A percentile compares a stretch with the other conserved stretches of the same genome.
phyloP scores from a whole-genome alignment of 768 basidiomycete species.

The Lactifluus pinguis region DNA sequence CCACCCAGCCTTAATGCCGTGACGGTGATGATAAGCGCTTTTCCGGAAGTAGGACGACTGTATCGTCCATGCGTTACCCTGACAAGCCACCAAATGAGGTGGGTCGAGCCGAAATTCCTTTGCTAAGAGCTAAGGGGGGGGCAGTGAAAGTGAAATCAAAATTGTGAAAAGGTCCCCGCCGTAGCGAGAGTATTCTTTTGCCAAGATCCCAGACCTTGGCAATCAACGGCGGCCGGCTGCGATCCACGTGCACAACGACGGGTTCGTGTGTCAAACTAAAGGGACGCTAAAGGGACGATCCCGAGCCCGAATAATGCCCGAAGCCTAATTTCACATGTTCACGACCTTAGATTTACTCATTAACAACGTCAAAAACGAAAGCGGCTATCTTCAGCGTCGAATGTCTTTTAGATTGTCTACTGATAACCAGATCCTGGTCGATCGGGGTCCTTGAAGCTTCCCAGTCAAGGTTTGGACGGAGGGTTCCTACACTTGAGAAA shows the following conservation, averaged over 20 bases:
- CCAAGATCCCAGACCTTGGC: background rate
- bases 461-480: background rate
- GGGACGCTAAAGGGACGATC: background rate
- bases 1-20: background rate
- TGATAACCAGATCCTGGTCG: background rate
- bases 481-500: too few species aligned
- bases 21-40: background rate
- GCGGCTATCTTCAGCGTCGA: too few species aligned
- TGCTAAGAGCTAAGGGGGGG: background rate
- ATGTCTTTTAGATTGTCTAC: too few species aligned
- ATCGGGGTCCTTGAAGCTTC: background rate
- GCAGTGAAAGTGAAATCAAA: background rate
- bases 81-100: constrained; percentile 2
- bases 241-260: background rate
- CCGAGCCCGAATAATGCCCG: background rate
- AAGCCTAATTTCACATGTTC: too few species aligned
- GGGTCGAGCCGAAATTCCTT: background rate
- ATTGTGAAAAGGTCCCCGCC: background rate
- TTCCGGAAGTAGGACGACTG: background rate
- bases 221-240: background rate
- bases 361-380: too few species aligned
- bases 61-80: constrained; percentile 6
- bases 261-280: background rate
- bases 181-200: background rate
- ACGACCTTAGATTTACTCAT: too few species aligned